Evolutionary conservation across 1,284 basidiomycete species (phyloP).

Genomic region (Cutaneotrichosporon sp.): DNA sequence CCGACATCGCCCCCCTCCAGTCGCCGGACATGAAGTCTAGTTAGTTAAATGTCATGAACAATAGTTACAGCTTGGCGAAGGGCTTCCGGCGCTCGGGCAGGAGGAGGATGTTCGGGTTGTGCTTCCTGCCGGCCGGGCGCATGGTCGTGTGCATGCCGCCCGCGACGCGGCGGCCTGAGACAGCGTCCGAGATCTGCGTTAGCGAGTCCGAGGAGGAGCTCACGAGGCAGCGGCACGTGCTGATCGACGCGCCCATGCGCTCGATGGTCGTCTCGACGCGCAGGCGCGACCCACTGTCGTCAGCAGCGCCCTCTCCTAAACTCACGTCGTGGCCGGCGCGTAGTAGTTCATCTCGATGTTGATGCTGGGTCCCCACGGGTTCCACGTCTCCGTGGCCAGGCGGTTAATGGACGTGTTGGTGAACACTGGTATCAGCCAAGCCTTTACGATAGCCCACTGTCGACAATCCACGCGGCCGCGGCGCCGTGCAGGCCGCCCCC

Average conservation of each 20-base stretch:
- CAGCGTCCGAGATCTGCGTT: constrained; percentile 9
- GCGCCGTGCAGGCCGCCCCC: constrained; percentile 39
- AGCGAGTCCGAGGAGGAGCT: neutral
- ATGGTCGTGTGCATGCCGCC: constrained; percentile 15
- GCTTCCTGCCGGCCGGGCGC: neutral
- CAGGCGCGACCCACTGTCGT: constrained; percentile 5
- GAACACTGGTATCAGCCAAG: neutral
- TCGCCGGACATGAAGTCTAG: neutral
- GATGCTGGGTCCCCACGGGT: constrained; percentile 39
- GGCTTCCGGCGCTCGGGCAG: neutral
- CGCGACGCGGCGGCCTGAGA: constrained; percentile 12
- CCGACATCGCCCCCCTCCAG: neutral
- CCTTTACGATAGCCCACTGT: constrained; percentile 27
- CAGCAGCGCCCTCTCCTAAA: neutral
- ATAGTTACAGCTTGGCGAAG: neutral
- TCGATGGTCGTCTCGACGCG: constrained; percentile 11
- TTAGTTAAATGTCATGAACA: neutral
- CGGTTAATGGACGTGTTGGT: constrained; percentile 11
- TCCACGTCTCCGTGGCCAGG: constrained; percentile 25
- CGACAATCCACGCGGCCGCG: constrained; percentile 38
- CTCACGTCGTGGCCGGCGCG: constrained; percentile 24
- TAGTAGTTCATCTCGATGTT: constrained; percentile 38
- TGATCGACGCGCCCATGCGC: constrained; percentile 13
- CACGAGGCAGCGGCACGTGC: constrained; percentile 13
- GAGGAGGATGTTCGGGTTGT: neutral